phyloP scores from a whole-genome alignment of 371 early-diverging fungal species.

The Mortierella sp. region DNA sequence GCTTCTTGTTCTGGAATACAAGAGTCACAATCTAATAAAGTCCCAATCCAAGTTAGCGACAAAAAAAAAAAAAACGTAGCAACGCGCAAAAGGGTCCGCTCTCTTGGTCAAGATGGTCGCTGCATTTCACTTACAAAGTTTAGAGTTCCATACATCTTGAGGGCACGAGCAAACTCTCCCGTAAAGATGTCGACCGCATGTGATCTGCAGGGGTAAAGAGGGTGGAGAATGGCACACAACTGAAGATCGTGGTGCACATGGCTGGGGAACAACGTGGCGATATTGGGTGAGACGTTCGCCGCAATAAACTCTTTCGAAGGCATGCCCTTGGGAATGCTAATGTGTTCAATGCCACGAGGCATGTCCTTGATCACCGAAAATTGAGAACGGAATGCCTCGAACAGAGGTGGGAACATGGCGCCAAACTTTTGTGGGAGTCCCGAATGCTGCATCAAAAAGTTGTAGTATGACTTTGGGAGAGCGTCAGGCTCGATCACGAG shows the following conservation, averaged over 20 bases:
- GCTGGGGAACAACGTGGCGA: conserved; percentile 59
- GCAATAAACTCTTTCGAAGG: conserved; percentile 63
- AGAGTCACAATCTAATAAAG: conserved; percentile 39
- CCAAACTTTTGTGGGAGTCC: conserved; percentile 66
- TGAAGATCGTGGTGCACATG: conserved; percentile 71
- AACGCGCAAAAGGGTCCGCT: not conserved
- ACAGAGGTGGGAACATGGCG: conserved; percentile 62
- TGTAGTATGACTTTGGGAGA: conserved; percentile 70
- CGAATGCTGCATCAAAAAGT: conserved; percentile 73
- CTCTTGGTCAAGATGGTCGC: not conserved
- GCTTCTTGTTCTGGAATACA: conserved; percentile 44
- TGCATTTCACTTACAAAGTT: conserved; percentile 71
- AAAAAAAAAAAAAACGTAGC: too few species aligned
- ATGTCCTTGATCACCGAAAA: conserved; percentile 50
- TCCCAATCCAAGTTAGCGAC: not conserved
- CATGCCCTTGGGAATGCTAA: conserved; percentile 58
- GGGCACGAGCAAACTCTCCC: conserved; percentile 64
- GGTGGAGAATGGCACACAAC: conserved; percentile 81
- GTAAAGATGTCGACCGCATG: conserved; percentile 55
- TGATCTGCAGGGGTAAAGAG: conserved; percentile 65
- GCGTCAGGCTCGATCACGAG: conserved; percentile 71
- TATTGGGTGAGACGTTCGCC: conserved; percentile 64
- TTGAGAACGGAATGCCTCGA: conserved; percentile 55
- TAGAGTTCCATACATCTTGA: conserved; percentile 76
- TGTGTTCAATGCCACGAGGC: conserved; percentile 43